Percentiles rank a stretch among this genome's conserved stretches.
Conservation (phyloP, 176 grass and related monocot genomes). For the Musa schizocarpa region DNA sequence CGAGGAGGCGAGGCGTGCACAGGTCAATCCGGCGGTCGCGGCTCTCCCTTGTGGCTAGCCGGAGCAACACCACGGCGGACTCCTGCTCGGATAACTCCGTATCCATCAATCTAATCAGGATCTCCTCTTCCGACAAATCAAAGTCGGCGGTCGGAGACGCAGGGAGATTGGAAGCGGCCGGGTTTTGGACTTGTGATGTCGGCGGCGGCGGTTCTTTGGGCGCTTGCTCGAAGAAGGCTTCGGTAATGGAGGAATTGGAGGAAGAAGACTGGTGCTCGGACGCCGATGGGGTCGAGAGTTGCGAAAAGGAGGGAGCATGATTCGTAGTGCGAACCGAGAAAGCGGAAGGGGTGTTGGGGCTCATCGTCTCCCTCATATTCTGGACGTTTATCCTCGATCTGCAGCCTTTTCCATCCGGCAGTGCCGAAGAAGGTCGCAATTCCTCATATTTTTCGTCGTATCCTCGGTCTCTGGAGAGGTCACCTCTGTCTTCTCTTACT, state of each 20-base stretch:
- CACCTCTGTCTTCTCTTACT: background rate
- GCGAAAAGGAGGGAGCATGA: slow-evolving; percentile 18
- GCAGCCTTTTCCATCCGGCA: background rate
- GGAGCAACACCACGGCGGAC: slow-evolving; percentile 26
- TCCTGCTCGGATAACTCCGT: slow-evolving; percentile 34
- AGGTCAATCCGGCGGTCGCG: slow-evolving; percentile 39
- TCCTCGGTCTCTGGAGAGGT: background rate
- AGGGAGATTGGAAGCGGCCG: background rate
- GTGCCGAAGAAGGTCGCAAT: background rate
- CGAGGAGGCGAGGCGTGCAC: slow-evolving; percentile 55
- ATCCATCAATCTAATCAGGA: slow-evolving; percentile 42
- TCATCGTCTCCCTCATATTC: background rate
- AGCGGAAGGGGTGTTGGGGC: background rate
- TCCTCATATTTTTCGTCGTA: background rate
- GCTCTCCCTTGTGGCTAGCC: slow-evolving; percentile 64
- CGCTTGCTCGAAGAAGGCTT: slow-evolving; percentile 22
- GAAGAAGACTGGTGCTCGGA: slow-evolving; percentile 31
- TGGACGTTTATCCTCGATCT: background rate
- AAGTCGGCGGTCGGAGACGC: background rate
- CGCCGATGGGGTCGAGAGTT: slow-evolving; percentile 26
- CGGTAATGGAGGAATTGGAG: slow-evolving; percentile 19
- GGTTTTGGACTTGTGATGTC: background rate
- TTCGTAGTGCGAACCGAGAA: slow-evolving; percentile 21
- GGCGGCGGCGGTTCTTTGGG: slow-evolving; percentile 18
- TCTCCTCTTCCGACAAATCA: slow-evolving; percentile 45